phyloP scores from a whole-genome alignment of 257 asterid genomes.

The Henckelia pumila region DNA sequence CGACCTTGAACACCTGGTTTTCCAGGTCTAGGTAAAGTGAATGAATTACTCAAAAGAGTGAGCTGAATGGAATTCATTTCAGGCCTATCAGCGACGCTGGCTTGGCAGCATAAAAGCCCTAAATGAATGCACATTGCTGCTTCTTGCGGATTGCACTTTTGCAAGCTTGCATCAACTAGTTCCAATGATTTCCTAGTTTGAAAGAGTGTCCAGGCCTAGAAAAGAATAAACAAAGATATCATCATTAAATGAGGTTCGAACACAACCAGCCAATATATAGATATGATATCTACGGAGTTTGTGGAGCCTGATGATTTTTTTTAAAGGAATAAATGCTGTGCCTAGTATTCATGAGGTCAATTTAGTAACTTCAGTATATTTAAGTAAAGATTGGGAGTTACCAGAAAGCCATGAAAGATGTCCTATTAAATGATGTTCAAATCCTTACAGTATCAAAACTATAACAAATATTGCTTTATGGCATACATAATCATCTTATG shows the following conservation, averaged over 20 bases:
- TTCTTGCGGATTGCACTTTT: conserved; percentile 42
- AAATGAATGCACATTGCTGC: conserved; percentile 63
- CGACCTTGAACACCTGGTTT: conserved; percentile 83
- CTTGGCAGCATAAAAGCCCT: conserved; percentile 85
- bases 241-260: conserved; percentile 1
- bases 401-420: too few relatives aligned
- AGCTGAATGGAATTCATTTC: conserved; percentile 68
- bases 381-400: too few relatives aligned
- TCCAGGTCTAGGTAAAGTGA: conserved; percentile 59
- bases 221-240: conserved; percentile 2
- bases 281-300: too few relatives aligned
- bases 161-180: conserved; percentile 52
- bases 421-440: too few relatives aligned
- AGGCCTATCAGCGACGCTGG: conserved; percentile 57
- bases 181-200: conserved; percentile 47
- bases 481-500: too few relatives aligned
- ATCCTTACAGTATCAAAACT: too few relatives aligned
- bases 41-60: conserved; percentile 64
- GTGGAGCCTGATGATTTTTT: too few relatives aligned
- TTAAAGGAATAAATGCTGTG: too few relatives aligned
- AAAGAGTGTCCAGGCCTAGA: conserved; percentile 61
- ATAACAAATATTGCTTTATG: too few relatives aligned
- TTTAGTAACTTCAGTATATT: too few relatives aligned
- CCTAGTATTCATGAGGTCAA: too few relatives aligned
- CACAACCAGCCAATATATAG: neutral